Base-by-base conservation (phyloP, 169 alveolate species). In the Cryptosporidium andersoni region DNA sequence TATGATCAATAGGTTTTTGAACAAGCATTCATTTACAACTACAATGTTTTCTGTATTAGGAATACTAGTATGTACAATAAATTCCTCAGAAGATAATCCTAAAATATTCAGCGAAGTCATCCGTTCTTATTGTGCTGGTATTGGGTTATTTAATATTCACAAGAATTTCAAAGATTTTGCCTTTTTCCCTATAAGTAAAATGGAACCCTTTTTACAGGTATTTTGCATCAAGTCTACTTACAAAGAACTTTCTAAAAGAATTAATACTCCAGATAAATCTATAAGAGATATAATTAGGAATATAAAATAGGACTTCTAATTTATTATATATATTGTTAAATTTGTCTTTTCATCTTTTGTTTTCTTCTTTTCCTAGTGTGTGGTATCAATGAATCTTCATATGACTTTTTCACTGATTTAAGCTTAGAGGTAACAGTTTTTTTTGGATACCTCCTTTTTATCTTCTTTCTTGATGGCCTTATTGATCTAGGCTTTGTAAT, bases 51-150 rank as follows among this genome's bases (percentile, higher is more conserved):
- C 85, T 25, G 60, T 74, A 11, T 25, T 74, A 8, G 85, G 85
- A 1, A 47, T 62, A 11, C 55, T 74, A 9, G 6, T 51, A 3
- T 74, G 85, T 40, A 74, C 55, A 58, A 8, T 56, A 7, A 56
- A 45, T 42, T 25, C 8, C 3, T 16, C 42, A 58, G 67, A 25
- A 9, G 40, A 58, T 43, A 74, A 7, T 36, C 52, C 60, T 8
- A 34, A 42, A 42, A 3, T 58, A 43, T 34, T 12, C 1, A 74
- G 85, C 42, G 67, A 74, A 34, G 47, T 74, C 5, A 74, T 74
- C n/a, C 40, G 85, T 12, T 51, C 85, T 6, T 40, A 58, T 9
- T 74, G 85, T 43, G 45, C 14, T 58, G 85, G 85, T 5, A 58
- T 47, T 49, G 43, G 63, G 16, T 58, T 37, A 9, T 74, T 74